phyloP scores from a whole-genome alignment of 2,329 filamentous ascomycete species.

The Chaetothyriales sp. region DNA sequence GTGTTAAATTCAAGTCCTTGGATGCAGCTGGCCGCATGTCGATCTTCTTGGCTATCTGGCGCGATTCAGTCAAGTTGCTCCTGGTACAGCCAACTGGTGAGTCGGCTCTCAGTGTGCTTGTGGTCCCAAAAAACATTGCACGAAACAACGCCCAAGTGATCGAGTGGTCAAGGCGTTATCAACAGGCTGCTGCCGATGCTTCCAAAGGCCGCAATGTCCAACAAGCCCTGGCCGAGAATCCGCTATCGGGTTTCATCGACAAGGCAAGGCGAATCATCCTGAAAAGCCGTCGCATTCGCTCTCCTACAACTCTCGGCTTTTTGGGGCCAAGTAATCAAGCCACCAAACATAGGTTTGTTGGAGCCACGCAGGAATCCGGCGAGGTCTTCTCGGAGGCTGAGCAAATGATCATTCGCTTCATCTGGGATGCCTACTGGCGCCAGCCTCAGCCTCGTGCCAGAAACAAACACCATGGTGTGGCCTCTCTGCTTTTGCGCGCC shows the following conservation, averaged over 20 bases:
- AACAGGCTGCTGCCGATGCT: slow-evolving; percentile 32
- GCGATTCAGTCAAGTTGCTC: slow-evolving; percentile 2
- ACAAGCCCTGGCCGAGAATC: slow-evolving; percentile 21
- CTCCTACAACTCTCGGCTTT: slow-evolving; percentile 27
- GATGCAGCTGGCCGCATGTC: slow-evolving; percentile 16
- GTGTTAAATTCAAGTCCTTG: slow-evolving; percentile 21
- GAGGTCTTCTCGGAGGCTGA: slow-evolving; percentile 36
- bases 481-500: slow-evolving; percentile 40
- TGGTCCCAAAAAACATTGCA: slow-evolving; percentile 39
- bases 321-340: slow-evolving; percentile 28
- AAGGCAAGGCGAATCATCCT: slow-evolving; percentile 30
- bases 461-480: slow-evolving; percentile 22
- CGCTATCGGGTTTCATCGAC: slow-evolving; percentile 28
- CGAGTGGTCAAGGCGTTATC: slow-evolving; percentile 42
- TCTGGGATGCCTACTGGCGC: slow-evolving; percentile 29
- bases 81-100: neutral
- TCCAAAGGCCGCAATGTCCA: slow-evolving; percentile 19
- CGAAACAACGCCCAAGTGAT: slow-evolving; percentile 35
- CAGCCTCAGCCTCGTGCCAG: slow-evolving; percentile 26
- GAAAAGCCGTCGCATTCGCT: slow-evolving; percentile 27
- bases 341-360: slow-evolving; percentile 19
- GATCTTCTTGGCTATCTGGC: slow-evolving; percentile 4
- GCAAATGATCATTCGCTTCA: slow-evolving; percentile 34
- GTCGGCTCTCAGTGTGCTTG: slow-evolving; percentile 1
- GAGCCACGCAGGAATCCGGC: slow-evolving; percentile 19